Percentiles rank a stretch among this genome's conserved stretches.
phyloP scores from a whole-genome alignment of 176 grass and related monocot species.

The Hordeum marinum region DNA sequence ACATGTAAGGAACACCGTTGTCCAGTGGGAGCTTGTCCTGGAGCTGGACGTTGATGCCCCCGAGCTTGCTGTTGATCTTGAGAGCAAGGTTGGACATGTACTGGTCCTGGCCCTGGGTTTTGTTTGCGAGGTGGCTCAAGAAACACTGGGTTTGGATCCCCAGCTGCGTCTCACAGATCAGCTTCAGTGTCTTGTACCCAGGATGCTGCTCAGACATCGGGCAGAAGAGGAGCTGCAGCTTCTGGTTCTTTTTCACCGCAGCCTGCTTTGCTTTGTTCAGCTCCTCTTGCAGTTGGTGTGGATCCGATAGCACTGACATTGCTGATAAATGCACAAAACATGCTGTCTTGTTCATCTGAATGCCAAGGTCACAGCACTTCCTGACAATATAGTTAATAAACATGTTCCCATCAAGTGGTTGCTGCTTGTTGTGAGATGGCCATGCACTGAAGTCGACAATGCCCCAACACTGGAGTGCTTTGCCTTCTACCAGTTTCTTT shows the following conservation, averaged over 20 bases:
- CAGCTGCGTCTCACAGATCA: slow-evolving; percentile 54
- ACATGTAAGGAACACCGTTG: slow-evolving; percentile 39
- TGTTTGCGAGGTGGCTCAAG: slow-evolving; percentile 36
- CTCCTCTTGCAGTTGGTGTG: slow-evolving; percentile 14
- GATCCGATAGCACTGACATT: slow-evolving; percentile 34
- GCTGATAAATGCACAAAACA: slow-evolving; percentile 17
- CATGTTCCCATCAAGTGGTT: not conserved
- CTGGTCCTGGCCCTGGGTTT: slow-evolving; percentile 35
- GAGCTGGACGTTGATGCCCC: slow-evolving; percentile 56
- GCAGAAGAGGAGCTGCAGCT: slow-evolving; percentile 58
- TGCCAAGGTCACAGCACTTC: slow-evolving; percentile 40
- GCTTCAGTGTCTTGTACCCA: slow-evolving; percentile 64
- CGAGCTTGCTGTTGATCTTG: slow-evolving; percentile 69
- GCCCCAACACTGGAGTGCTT: slow-evolving; percentile 41
- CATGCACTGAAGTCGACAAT: slow-evolving; percentile 48
- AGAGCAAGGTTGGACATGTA: slow-evolving; percentile 60
- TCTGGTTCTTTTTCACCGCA: slow-evolving; percentile 13
- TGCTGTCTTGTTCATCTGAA: slow-evolving; percentile 22
- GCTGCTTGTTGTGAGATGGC: not conserved
- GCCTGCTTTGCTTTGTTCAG: slow-evolving; percentile 42
- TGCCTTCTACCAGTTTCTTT: slow-evolving; percentile 30
- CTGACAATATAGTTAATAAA: slow-evolving; percentile 31
- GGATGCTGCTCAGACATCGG: slow-evolving; percentile 48
- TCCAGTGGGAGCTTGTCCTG: slow-evolving; percentile 33
- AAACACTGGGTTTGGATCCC: slow-evolving; percentile 54